Evolutionary conservation across 495 filamentous ascomycete species (phyloP).

Genomic region (Pyrenula aspistea): DNA sequence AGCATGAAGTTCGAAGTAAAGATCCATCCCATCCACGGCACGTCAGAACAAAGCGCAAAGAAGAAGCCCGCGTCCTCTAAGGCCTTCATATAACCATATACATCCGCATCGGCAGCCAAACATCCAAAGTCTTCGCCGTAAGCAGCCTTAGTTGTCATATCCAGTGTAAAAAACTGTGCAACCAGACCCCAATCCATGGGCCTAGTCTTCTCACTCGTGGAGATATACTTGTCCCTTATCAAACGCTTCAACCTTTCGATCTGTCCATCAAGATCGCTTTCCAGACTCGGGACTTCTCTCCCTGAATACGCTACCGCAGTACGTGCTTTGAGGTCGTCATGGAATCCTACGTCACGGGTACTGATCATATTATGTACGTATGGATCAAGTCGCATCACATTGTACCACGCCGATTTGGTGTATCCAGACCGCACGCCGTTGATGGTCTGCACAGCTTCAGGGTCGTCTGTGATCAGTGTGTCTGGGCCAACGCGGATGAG

Average conservation of each 20-base stretch:
- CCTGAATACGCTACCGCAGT: not conserved
- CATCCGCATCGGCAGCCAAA: conserved; percentile 27
- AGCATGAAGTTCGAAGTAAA: too few relatives aligned
- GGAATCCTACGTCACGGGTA: not conserved
- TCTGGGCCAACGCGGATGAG: not conserved
- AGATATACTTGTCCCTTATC: not conserved
- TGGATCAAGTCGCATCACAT: not conserved
- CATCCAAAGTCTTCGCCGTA: conserved; percentile 40
- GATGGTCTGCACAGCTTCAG: not conserved
- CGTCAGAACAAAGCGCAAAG: too few relatives aligned
- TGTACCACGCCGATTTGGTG: not conserved
- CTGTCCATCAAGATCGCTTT: not conserved
- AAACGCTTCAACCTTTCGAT: not conserved
- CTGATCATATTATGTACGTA: not conserved
- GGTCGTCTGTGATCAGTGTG: not conserved
- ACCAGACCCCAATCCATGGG: not conserved
- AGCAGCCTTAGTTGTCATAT: conserved; percentile 44
- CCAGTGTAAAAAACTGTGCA: conserved; percentile 33
- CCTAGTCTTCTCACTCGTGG: not conserved
- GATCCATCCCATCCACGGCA: too few relatives aligned
- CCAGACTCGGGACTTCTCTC: not conserved
- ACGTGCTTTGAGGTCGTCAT: not conserved
- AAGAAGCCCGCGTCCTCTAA: too few relatives aligned
- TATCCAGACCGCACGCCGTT: not conserved
- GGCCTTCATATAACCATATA: conserved; percentile 14